phyloP scores from a whole-genome alignment of 176 grass and related monocot species.

The Cymbopogon citratus region DNA sequence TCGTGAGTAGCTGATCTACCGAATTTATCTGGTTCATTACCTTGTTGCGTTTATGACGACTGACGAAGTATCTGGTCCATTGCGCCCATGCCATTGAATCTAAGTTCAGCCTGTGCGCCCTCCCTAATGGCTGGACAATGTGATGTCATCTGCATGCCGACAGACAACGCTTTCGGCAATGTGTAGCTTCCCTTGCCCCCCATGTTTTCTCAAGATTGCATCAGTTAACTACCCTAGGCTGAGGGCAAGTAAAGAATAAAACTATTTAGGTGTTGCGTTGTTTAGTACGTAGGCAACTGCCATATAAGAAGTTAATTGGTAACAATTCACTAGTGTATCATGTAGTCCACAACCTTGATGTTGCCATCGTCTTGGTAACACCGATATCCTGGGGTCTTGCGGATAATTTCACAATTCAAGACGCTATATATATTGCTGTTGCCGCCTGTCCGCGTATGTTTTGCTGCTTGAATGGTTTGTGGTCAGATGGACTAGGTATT shows the following conservation, averaged over 20 bases:
- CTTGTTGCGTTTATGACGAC: neutral
- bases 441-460: neutral
- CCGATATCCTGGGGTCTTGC: neutral
- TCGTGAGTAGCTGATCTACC: neutral
- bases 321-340: neutral
- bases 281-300: neutral
- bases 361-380: neutral
- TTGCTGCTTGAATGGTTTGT: neutral
- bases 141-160: neutral
- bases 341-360: neutral
- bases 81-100: neutral
- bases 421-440: neutral
- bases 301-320: neutral
- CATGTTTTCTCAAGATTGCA: neutral
- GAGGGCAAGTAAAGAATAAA: conserved; percentile 15
- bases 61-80: neutral
- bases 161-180: neutral
- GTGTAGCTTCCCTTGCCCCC: neutral
- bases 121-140: neutral
- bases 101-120: neutral
- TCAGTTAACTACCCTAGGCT: neutral
- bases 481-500: neutral
- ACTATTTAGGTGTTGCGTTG: neutral
- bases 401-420: neutral
- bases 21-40: neutral